A percentile compares a stretch with the other conserved stretches of the same genome.
phyloP scores from a whole-genome alignment of 495 filamentous ascomycete genomes.

The Penicillium subrubescens region DNA sequence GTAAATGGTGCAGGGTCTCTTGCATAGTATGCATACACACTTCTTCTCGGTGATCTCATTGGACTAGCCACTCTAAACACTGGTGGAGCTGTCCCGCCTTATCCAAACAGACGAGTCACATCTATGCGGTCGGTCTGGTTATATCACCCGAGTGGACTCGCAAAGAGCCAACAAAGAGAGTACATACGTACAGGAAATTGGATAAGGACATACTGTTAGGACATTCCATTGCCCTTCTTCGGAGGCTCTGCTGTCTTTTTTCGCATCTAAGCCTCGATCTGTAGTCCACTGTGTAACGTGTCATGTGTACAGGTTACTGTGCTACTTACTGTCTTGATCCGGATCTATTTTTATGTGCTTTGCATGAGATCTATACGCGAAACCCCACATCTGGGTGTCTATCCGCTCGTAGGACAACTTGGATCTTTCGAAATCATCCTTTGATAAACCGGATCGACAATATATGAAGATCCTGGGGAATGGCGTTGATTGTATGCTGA shows the following conservation, averaged over 20 bases:
- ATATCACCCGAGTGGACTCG: background rate
- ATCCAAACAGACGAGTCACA: background rate
- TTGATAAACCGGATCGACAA: background rate
- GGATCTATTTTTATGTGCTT: background rate
- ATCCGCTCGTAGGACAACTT: background rate
- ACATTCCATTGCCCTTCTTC: background rate
- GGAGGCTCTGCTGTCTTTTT: background rate
- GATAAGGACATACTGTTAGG: background rate
- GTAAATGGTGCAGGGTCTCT: background rate
- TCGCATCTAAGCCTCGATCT: background rate
- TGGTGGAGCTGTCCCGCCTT: background rate
- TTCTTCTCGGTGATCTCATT: background rate
- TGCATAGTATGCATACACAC: background rate
- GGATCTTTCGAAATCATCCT: background rate
- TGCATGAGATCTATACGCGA: background rate
- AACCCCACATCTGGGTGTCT: background rate
- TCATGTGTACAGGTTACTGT: background rate
- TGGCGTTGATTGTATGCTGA: background rate
- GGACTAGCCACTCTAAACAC: background rate
- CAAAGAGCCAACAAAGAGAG: background rate
- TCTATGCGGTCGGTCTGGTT: background rate
- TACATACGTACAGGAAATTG: background rate
- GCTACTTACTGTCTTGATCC: background rate
- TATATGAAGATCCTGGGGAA: background rate
- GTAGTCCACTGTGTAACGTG: background rate